Percentiles rank a stretch among this genome's conserved stretches.
phyloP scores from a whole-genome alignment of 768 basidiomycete species.

The Boletus subparvulus region DNA sequence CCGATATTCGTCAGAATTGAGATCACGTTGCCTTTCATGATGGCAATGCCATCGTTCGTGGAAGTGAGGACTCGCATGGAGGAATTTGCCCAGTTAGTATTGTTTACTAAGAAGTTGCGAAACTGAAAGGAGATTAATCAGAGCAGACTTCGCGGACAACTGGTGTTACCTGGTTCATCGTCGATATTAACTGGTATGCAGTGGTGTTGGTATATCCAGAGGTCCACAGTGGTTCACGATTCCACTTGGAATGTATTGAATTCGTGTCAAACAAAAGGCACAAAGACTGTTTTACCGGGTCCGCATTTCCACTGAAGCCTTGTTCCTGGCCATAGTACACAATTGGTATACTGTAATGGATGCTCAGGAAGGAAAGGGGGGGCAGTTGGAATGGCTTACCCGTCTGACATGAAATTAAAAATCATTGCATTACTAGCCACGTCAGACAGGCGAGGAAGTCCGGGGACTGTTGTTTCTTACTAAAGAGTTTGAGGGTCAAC shows the following conservation, averaged over 20 bases:
- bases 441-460: not conserved
- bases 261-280: not conserved
- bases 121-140: conserved; percentile 37
- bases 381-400: conserved; percentile 30
- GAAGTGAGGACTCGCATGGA: conserved; percentile 51
- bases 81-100: conserved; percentile 50
- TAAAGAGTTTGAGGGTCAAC: conserved; percentile 72
- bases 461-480: conserved; percentile 36
- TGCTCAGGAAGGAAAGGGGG: not conserved
- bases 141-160: not conserved
- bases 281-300: conserved; percentile 51
- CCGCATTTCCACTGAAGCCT: conserved; percentile 56
- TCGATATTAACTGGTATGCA: conserved; percentile 56
- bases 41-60: conserved; percentile 52
- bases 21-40: conserved; percentile 64
- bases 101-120: conserved; percentile 63
- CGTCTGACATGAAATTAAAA: conserved; percentile 74
- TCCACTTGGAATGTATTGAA: conserved; percentile 43
- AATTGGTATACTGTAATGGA: conserved; percentile 57
- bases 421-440: conserved; percentile 66
- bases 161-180: conserved; percentile 53
- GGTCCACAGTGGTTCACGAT: conserved; percentile 76
- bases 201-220: conserved; percentile 60
- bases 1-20: conserved; percentile 71
- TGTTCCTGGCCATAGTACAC: conserved; percentile 85